These are phyloP conservation scores for Wickerhamiella qilinensis DNA, from an alignment of 805 yeast species.

Conservation along the genomic window DNA sequence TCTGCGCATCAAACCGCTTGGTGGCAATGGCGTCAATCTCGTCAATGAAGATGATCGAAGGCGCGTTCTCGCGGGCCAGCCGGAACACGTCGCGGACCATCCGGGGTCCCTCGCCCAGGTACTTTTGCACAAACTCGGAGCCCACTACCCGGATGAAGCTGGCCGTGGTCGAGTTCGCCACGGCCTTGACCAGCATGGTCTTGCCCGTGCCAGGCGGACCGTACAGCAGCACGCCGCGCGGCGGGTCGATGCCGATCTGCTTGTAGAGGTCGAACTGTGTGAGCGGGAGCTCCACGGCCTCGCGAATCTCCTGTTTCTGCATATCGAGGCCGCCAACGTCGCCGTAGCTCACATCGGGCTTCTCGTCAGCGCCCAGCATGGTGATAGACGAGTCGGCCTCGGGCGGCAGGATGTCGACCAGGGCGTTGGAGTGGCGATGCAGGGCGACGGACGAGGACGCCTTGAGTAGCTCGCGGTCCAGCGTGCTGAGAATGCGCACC, in stretches of 20 bases:
- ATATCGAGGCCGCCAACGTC: slow-evolving; percentile 98
- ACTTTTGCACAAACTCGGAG: slow-evolving; percentile 95
- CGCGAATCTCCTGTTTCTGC: slow-evolving; percentile 98
- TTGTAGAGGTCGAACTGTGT: slow-evolving; percentile 91
- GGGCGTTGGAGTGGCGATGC: slow-evolving; percentile 95
- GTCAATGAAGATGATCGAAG: slow-evolving; percentile 92
- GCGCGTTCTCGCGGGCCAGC: slow-evolving; percentile 93
- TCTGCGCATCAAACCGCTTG: slow-evolving; percentile 97
- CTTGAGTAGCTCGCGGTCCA: slow-evolving; percentile 86
- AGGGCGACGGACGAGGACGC: slow-evolving; percentile 92
- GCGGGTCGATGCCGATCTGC: slow-evolving; percentile 98
- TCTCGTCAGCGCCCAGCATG: slow-evolving; percentile 85
- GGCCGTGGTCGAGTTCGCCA: slow-evolving; percentile 92
- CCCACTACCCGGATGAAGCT: slow-evolving; percentile 94
- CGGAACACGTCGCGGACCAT: slow-evolving; percentile 98
- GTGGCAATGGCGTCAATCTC: slow-evolving; percentile 99
- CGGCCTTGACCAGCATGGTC: slow-evolving; percentile 97
- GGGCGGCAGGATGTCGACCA: slow-evolving; percentile 94
- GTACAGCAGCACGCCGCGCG: slow-evolving; percentile 89
- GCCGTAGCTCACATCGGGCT: slow-evolving; percentile 90
- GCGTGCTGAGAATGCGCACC: slow-evolving; percentile 83
- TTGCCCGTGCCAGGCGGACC: slow-evolving; percentile 99
- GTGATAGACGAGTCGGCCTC: slow-evolving; percentile 96
- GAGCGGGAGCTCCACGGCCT: slow-evolving; percentile 93
- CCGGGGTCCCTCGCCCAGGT: slow-evolving; percentile 98